These are phyloP conservation scores for Diplodia sapinea DNA, from an alignment of 2,329 filamentous ascomycete genomes.

Conservation along the genomic window DNA sequence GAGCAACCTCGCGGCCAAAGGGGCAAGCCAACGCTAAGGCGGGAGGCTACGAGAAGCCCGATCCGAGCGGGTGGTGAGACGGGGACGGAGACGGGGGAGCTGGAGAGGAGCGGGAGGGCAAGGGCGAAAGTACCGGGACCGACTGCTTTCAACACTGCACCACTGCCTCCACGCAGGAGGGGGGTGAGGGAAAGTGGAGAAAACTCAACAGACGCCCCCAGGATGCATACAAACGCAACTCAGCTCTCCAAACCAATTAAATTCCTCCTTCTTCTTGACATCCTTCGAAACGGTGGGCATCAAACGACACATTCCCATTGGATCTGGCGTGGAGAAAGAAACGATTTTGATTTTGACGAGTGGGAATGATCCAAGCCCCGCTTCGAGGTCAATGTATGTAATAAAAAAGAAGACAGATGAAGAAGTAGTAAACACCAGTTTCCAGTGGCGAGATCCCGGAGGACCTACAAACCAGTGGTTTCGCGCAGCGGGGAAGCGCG, in stretches of 20 bases:
- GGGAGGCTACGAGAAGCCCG: conserved; percentile 34
- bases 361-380: conserved; percentile 15
- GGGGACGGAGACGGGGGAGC: conserved; percentile 36
- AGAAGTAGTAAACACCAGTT: conserved; percentile 46
- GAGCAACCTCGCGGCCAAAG: conserved; percentile 44
- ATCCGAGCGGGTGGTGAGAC: conserved; percentile 32
- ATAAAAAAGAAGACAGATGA: conserved; percentile 36
- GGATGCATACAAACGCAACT: conserved; percentile 45
- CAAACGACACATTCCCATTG: conserved; percentile 5
- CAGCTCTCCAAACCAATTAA: conserved; percentile 44
- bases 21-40: conserved; percentile 49
- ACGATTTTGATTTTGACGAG: conserved; percentile 5
- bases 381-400: conserved; percentile 7
- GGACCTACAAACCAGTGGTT: conserved; percentile 49
- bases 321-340: background rate
- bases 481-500: conserved; percentile 35
- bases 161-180: conserved; percentile 32
- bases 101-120: conserved; percentile 54
- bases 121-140: conserved; percentile 38
- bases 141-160: conserved; percentile 33
- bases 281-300: background rate
- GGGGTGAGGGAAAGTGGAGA: conserved; percentile 33
- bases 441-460: conserved; percentile 42
- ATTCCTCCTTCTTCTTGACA: conserved; percentile 29
- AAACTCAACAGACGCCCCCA: conserved; percentile 37